Evolutionary conservation across 2,329 filamentous ascomycete genomes (phyloP).

Genomic region (Talaromyces rugulosus): DNA sequence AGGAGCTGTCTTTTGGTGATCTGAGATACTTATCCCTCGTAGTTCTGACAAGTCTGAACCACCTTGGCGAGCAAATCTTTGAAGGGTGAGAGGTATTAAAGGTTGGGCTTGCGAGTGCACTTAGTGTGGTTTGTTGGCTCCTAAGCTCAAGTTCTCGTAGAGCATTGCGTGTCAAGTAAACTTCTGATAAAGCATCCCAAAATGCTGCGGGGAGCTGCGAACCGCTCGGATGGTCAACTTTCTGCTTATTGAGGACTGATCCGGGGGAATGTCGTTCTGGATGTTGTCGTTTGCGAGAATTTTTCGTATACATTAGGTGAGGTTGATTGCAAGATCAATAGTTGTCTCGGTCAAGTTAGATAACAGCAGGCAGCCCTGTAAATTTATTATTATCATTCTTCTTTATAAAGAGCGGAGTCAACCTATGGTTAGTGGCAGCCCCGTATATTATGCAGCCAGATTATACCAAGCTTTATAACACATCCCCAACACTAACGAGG

Average conservation of each 20-base stretch:
- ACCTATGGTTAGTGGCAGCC: no score
- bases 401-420: no score
- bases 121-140: background rate
- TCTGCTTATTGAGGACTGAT: background rate
- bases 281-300: background rate
- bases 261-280: background rate
- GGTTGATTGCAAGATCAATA: background rate
- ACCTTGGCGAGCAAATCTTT: conserved; percentile 3
- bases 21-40: background rate
- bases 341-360: no score
- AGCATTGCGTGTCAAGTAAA: background rate
- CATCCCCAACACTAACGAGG: no score
- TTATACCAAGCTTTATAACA: no score
- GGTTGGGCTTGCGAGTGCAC: background rate
- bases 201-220: background rate
- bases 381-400: no score
- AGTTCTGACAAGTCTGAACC: conserved; percentile 4
- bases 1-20: background rate
- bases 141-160: background rate
- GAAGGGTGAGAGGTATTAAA: background rate
- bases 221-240: background rate
- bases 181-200: background rate
- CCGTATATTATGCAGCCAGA: no score
- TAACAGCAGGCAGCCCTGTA: no score
- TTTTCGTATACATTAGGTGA: background rate